Evolutionary conservation across 2,329 filamentous ascomycete genomes (phyloP).

Genomic region (Pezicula rhizophila): DNA sequence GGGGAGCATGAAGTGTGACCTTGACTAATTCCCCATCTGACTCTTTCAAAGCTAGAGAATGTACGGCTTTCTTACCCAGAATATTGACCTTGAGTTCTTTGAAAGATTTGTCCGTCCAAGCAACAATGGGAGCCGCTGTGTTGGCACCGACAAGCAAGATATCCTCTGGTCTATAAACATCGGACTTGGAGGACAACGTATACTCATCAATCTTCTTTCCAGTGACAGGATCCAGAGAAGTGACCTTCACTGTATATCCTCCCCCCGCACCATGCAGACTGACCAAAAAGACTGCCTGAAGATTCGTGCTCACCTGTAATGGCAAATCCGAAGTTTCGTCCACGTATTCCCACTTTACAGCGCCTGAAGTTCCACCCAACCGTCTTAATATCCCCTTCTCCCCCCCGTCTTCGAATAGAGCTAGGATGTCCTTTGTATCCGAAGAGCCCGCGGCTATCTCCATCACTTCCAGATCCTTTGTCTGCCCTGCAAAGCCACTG

Average conservation of each 20-base stretch:
- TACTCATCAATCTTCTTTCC: slow-evolving; percentile 70
- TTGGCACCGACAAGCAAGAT: slow-evolving; percentile 73
- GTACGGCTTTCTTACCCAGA: slow-evolving; percentile 50
- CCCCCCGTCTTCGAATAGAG: slow-evolving; percentile 54
- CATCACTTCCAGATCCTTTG: slow-evolving; percentile 71
- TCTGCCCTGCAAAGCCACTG: slow-evolving; percentile 48
- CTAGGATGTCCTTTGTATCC: slow-evolving; percentile 64
- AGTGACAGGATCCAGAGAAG: slow-evolving; percentile 64
- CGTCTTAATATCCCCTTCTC: slow-evolving; percentile 57
- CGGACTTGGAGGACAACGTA: slow-evolving; percentile 65
- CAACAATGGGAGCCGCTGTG: slow-evolving; percentile 67
- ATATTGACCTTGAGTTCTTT: slow-evolving; percentile 66
- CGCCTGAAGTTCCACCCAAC: slow-evolving; percentile 66
- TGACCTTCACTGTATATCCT: slow-evolving; percentile 72
- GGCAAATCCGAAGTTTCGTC: slow-evolving; percentile 64
- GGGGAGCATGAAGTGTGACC: slow-evolving; percentile 66
- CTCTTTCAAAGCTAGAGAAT: slow-evolving; percentile 45
- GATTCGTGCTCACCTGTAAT: slow-evolving; percentile 67
- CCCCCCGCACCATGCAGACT: slow-evolving; percentile 64
- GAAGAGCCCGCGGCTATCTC: slow-evolving; percentile 48
- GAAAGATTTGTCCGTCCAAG: slow-evolving; percentile 62
- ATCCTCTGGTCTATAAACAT: slow-evolving; percentile 57
- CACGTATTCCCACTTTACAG: slow-evolving; percentile 71
- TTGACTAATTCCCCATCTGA: slow-evolving; percentile 46
- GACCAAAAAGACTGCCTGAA: slow-evolving; percentile 68